These are phyloP conservation scores for Colletotrichum truncatum DNA, from an alignment of 2,329 filamentous ascomycete species.

Conservation along the genomic window DNA sequence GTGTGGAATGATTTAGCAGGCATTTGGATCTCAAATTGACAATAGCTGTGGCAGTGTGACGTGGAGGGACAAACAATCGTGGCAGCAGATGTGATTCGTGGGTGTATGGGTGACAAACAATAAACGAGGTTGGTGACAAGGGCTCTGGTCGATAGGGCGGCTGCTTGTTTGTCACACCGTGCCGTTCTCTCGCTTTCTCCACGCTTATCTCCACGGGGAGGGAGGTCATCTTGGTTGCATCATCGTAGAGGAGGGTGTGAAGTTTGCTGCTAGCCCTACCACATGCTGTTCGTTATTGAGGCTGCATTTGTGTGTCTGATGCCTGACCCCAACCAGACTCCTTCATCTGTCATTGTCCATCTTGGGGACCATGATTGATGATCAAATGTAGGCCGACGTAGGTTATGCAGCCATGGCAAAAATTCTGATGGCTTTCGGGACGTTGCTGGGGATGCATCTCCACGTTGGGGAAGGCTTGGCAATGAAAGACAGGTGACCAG, in stretches of 20 bases:
- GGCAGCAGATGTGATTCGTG: background rate
- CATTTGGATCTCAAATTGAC: background rate
- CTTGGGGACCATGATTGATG: too few species aligned
- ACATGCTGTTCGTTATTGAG: too few species aligned
- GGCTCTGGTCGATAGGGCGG: background rate
- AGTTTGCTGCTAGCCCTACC: background rate
- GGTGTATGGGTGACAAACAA: background rate
- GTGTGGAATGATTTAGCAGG: too few species aligned
- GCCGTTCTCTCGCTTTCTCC: background rate
- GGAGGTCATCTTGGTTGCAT: background rate
- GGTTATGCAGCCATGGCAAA: background rate
- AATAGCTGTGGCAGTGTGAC: background rate
- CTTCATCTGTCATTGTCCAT: too few species aligned
- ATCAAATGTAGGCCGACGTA: too few species aligned
- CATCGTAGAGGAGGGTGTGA: background rate
- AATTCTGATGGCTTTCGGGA: background rate
- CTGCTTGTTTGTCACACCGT: slow-evolving; percentile 2
- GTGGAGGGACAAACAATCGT: background rate
- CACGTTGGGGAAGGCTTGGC: background rate
- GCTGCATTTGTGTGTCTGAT: too few species aligned
- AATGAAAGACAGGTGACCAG: background rate
- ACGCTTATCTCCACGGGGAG: background rate
- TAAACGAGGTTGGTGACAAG: background rate
- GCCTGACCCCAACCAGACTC: too few species aligned
- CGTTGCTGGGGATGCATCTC: background rate